A percentile compares a stretch with the other conserved stretches of the same genome.
Conservation (phyloP, 2,329 filamentous ascomycete species). For the Ophiostoma fasciatum region DNA sequence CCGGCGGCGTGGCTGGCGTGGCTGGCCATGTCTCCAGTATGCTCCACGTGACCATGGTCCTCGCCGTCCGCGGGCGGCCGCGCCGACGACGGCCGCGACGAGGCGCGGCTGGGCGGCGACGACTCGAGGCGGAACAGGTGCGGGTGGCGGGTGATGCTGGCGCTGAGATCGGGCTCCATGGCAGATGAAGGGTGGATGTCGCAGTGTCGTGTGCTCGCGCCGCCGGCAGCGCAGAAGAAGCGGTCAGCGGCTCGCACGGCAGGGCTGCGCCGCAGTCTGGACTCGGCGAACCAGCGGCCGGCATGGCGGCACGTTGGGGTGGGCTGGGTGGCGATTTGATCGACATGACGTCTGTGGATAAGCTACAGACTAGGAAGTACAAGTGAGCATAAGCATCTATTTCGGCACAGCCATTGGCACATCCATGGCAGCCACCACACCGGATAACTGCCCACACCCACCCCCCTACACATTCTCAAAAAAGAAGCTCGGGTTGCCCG, state of each 20-base stretch:
- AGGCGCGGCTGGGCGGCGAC: constrained; percentile 15
- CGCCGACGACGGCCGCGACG: constrained; percentile 11
- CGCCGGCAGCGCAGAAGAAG: no score
- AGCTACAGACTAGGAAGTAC: no score
- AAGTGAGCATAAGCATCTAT: no score
- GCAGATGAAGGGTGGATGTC: no score
- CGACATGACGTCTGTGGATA: no score
- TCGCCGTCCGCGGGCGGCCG: constrained; percentile 6
- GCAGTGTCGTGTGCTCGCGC: no score
- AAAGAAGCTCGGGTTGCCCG: constrained; percentile 33
- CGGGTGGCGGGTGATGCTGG: constrained; percentile 19
- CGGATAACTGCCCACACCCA: not conserved
- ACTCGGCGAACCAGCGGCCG: no score
- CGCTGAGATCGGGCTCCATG: constrained; percentile 20
- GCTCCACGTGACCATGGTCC: constrained; percentile 15
- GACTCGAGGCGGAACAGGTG: constrained; percentile 27
- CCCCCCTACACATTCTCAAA: constrained; percentile 11
- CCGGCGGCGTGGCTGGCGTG: constrained; percentile 18
- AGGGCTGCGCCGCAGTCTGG: no score
- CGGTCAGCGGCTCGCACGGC: no score
- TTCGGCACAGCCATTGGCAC: no score
- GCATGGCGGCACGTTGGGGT: no score
- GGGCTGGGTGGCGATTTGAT: no score
- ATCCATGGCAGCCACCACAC: not conserved
- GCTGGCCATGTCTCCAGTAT: constrained; percentile 17